Percentiles rank a stretch among this genome's conserved stretches.
phyloP scores from a whole-genome alignment of 176 grass and related monocot species.

The Triticum urartu region DNA sequence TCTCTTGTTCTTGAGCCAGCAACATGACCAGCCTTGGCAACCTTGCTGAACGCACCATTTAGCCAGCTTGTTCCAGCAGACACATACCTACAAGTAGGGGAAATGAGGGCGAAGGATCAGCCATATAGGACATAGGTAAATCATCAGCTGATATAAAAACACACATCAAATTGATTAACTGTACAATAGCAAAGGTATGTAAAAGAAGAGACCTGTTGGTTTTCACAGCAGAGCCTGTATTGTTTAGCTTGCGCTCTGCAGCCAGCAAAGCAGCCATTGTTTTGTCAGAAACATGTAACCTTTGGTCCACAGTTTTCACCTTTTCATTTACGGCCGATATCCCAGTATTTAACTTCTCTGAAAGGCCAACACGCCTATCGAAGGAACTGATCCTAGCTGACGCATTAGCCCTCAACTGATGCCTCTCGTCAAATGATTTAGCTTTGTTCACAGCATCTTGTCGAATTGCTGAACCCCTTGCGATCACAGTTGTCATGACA shows the following conservation, averaged over 20 bases:
- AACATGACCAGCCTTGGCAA: conserved; percentile 76
- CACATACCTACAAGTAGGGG: conserved; percentile 70
- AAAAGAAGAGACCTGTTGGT: conserved; percentile 68
- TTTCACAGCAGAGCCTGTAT: conserved; percentile 93
- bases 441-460: conserved; percentile 97
- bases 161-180: background rate
- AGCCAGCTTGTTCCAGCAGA: conserved; percentile 94
- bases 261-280: conserved; percentile 82
- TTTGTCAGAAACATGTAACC: conserved; percentile 89
- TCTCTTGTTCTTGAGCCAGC: conserved; percentile 89
- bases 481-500: conserved; percentile 72
- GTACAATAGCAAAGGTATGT: conserved; percentile 1
- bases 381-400: conserved; percentile 84
- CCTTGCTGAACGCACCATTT: conserved; percentile 88
- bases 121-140: background rate
- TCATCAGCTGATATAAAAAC: conserved; percentile 9
- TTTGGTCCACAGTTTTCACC: conserved; percentile 90
- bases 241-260: conserved; percentile 86
- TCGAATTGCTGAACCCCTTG: conserved; percentile 80
- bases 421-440: conserved; percentile 97
- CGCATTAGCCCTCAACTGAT: conserved; percentile 67
- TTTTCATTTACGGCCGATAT: conserved; percentile 92
- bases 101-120: conserved; percentile 19
- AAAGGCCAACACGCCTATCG: conserved; percentile 80
- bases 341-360: conserved; percentile 78